Evolutionary conservation across 2,329 filamentous ascomycete genomes (phyloP).

Genomic region (Xylariaceae sp.): DNA sequence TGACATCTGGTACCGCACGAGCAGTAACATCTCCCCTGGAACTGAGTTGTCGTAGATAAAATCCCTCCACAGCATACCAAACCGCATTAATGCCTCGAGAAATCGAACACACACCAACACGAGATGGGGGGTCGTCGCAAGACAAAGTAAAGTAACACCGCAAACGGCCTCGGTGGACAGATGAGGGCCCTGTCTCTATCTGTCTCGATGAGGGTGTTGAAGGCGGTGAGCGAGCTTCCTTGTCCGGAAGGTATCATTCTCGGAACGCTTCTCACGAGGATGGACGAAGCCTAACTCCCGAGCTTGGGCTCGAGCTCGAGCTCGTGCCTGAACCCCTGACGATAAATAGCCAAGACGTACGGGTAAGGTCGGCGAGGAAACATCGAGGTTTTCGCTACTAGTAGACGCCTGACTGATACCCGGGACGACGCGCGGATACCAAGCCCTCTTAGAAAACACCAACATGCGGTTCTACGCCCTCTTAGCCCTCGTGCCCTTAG

Average conservation of each 20-base stretch:
- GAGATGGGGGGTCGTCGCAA: neutral
- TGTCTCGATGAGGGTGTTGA: no score
- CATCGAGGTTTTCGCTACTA: neutral
- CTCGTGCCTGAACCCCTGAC: neutral
- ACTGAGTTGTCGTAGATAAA: constrained; percentile 20
- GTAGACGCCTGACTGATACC: neutral
- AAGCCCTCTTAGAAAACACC: constrained; percentile 1
- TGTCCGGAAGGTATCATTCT: neutral
- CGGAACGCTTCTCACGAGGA: neutral
- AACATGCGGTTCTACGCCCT: constrained; percentile 27
- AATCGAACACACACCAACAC: constrained; percentile 2
- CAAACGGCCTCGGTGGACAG: neutral
- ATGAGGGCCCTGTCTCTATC: neutral
- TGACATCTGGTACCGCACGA: neutral
- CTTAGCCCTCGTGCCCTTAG: constrained; percentile 27
- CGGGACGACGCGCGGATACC: neutral
- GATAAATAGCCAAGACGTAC: neutral
- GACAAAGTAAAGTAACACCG: neutral
- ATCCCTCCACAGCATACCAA: constrained; percentile 8
- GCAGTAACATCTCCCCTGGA: constrained; percentile 18
- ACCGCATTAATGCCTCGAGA: neutral
- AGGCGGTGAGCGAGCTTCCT: neutral
- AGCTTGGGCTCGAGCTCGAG: neutral
- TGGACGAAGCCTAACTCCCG: neutral
- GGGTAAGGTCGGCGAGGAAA: neutral